Base-by-base conservation (phyloP, 2,329 filamentous ascomycete species). In the Hymenoscyphus repandus region DNA sequence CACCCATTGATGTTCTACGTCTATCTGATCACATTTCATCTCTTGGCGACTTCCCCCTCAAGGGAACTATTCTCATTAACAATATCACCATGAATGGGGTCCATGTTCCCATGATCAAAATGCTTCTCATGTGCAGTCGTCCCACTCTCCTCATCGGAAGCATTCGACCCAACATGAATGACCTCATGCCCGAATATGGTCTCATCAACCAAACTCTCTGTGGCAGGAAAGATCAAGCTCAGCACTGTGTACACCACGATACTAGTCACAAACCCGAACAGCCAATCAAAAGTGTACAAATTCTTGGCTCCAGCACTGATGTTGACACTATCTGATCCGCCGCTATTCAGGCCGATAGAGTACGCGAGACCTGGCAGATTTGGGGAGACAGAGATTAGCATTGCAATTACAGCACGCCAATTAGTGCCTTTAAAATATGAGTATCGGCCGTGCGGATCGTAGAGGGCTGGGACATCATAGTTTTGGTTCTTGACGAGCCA, bases 271-370 rank as follows among this genome's bases (percentile, higher is more conserved):
- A 86, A 85, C 0, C 82, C 83, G 44, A 83, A 72, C 15, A 86
- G 62, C 77, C 82, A 86, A n/a, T 83, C 81, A 61, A 86, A 82
- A 22, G 76, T 73, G 61, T 85, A 86, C 4, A 84, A 68, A 55
- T 78, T 74, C 38, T 69, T 65, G 0, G 72, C 68, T 0, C 83
- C 82, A 0, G 68, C 67, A 0, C 59, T 67, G 54, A 65, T 70
- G 6, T 54, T 54, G 3, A 58, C 58, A 2, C 53, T 39, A 10
- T 53, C 38, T 32, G 11, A 41, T 2, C 39, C 41, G 31, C 45
- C 30, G 15, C 48, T 11, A 13, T 49, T 45, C n/a, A 42, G 20
- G 9, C 44, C 15, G 37, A 64, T 62, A 34, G 51, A 55, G 43
- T 63, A 59, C 13, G 49, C 59, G 1, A 65, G 44, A 32, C 63